These are phyloP conservation scores for Novymonas esmeraldas DNA, from an alignment of 208 protist species.

Conservation along the genomic window DNA sequence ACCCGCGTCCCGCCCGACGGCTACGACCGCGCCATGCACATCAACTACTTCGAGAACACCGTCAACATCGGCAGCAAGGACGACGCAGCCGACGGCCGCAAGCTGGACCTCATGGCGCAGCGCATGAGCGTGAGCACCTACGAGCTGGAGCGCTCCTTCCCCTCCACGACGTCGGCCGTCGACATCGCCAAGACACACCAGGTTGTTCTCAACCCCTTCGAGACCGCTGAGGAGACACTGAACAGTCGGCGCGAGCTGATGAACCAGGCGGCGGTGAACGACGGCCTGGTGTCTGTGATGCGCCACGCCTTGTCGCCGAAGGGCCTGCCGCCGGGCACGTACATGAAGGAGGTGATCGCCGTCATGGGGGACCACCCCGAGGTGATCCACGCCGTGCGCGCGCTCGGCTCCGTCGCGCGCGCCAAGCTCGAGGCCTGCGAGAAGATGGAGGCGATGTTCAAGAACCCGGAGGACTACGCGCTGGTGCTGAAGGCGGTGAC, in stretches of 20 bases:
- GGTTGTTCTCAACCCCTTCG: slow-evolving; percentile 65
- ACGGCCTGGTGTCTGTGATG: slow-evolving; percentile 57
- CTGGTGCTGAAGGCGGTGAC: slow-evolving; percentile 86
- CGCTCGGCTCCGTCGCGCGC: slow-evolving; percentile 40
- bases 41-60: slow-evolving; percentile 69
- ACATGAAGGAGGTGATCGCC: slow-evolving; percentile 84
- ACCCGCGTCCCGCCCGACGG: slow-evolving; percentile 48
- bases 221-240: slow-evolving; percentile 74
- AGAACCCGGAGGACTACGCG: slow-evolving; percentile 82
- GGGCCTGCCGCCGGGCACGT: slow-evolving; percentile 71
- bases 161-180: slow-evolving; percentile 80
- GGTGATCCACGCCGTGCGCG: slow-evolving; percentile 57
- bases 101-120: slow-evolving; percentile 68
- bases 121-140: slow-evolving; percentile 76
- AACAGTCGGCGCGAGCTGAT: slow-evolving; percentile 60
- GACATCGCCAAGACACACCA: slow-evolving; percentile 56
- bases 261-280: slow-evolving; percentile 47
- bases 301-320: slow-evolving; percentile 65
- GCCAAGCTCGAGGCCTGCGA: slow-evolving; percentile 67
- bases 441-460: slow-evolving; percentile 47
- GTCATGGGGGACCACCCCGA: slow-evolving; percentile 57
- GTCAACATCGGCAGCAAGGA: slow-evolving; percentile 37
- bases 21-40: slow-evolving; percentile 71
- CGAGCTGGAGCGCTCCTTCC: slow-evolving; percentile 79
- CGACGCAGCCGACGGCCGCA: slow-evolving; percentile 19